Evolutionary conservation across 2,329 filamentous ascomycete species (phyloP), one percentile per base, ranked within the genome.

Genomic region (Monilinia polystroma): DNA sequence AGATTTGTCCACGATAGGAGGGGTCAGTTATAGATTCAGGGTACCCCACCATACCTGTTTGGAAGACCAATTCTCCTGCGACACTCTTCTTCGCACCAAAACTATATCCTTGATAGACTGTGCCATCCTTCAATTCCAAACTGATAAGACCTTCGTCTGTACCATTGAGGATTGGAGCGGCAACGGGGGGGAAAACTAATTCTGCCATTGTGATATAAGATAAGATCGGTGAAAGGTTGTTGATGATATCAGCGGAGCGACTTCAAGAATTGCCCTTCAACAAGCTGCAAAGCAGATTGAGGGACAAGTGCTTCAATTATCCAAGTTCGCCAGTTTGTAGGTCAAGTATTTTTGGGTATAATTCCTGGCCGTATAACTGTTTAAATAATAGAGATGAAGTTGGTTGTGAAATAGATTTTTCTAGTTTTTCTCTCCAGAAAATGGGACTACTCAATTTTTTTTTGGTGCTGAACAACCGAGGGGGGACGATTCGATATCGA

Each of bases 11-110:
- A 60, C 90, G 89, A 80, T 95, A 94, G 60, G 91, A 94, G 72
- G 91, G 91, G 77, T 95, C 91, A 69, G 91, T 94, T 74, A 95
- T 85, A 58, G 90, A 96, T 83, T 99, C 95, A 53, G 95, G 93
- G 79, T 99, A 99, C 76, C 95, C 95, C 74, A 98, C 95, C 93
- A 98, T 97, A 80, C 95, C 95, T 67, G 95, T 99, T 85, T 98
- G 94, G 83, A 99, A 99, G 81, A 99, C 95, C 78, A 99, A 85
- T 84, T 99, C 95, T 79, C 95, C 95, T 72, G 94, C 91, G 76
- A 96, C 88, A 82, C 92, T 97, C 85, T 93, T 97, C 76, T 92
- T 85, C 71, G 94, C 93, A 80, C 95, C 95, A 78, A 99, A 99
- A 85, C 93, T 97, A 83, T 92, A 93, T 74, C 95, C 95, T 78